phyloP scores from a whole-genome alignment of 2,329 filamentous ascomycete genomes.

The Cladophialophora immunda region DNA sequence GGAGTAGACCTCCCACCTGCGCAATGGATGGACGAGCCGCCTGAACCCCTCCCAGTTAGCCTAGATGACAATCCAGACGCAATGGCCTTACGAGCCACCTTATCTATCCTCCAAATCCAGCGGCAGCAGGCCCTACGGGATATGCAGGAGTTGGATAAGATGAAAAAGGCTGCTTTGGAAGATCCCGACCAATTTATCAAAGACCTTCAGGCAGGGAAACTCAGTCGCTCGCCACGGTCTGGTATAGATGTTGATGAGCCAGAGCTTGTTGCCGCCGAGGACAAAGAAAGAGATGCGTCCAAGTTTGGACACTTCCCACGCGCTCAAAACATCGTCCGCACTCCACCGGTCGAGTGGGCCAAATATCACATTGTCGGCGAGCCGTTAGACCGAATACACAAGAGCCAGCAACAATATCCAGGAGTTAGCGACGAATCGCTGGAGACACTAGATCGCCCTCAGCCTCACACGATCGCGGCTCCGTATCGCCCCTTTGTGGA shows the following conservation, averaged over 20 bases:
- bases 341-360: constrained; percentile 91
- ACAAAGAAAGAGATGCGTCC: constrained; percentile 42
- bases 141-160: constrained; percentile 72
- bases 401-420: constrained; percentile 76
- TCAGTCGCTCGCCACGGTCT: constrained; percentile 48
- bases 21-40: constrained; percentile 41
- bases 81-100: constrained; percentile 83
- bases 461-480: constrained; percentile 63
- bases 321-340: constrained; percentile 83
- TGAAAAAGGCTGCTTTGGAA: constrained; percentile 74
- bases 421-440: constrained; percentile 46
- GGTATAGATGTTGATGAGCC: constrained; percentile 49
- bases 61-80: constrained; percentile 77
- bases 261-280: constrained; percentile 44
- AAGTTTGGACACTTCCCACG: constrained; percentile 74
- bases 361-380: constrained; percentile 92
- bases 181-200: constrained; percentile 76
- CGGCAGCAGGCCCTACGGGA: constrained; percentile 79
- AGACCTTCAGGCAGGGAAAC: constrained; percentile 71
- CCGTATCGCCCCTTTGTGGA: constrained; percentile 69
- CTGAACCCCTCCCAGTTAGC: constrained; percentile 55
- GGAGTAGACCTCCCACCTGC: constrained; percentile 25
- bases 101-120: constrained; percentile 87
- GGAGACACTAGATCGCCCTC: constrained; percentile 43
- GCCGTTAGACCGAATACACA: constrained; percentile 82